Evolutionary conservation across 805 yeast species (phyloP), one percentile per base, ranked within the genome.

Genomic region (Candida morakotiae): DNA sequence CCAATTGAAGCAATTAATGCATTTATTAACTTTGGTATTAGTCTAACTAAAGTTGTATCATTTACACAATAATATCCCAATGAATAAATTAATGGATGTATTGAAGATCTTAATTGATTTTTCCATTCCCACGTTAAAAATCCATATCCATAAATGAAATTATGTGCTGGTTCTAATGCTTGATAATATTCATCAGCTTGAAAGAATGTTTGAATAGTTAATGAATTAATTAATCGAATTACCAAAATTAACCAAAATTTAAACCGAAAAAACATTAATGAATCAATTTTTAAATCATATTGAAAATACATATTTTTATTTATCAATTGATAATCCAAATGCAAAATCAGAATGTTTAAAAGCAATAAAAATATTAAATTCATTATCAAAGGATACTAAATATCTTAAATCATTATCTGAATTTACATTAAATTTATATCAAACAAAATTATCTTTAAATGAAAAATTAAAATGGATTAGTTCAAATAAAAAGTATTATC

Each of bases 131-230:
- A 93, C 0, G 98, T 87, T 25, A 79, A 54, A 48, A 77, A 76
- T 0, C 98, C 98, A 44, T 81, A 82, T 2, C 93, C 89, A 55
- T 70, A 87, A 0, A 83, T 82, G 25, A 71, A 62, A 3, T 52
- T 40, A 57, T 88, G 96, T 0, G 98, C 98, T 0, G 96, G 96
- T 52, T 93, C 98, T 35, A 93, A 62, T 0, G 89, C 70, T 60
- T 93, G 99, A 79, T 82, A 93, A 60, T 72, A 93, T 59, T 93
- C 99, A 58, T 93, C 99, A 0, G 98, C 91, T 57, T 93, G 99
- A 62, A 93, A 93, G 54, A 79, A 93, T 0, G 98, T 87, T 38
- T 55, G 55, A 4, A 77, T 74, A 1, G 79, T 56, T 17, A 84
- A 52, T 0, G 94, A 76, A 57, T 88, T 87, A 49, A 75, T 22